Evolutionary conservation across 371 early-diverging fungal genomes (phyloP).

Genomic region (Mucor saturninus): DNA sequence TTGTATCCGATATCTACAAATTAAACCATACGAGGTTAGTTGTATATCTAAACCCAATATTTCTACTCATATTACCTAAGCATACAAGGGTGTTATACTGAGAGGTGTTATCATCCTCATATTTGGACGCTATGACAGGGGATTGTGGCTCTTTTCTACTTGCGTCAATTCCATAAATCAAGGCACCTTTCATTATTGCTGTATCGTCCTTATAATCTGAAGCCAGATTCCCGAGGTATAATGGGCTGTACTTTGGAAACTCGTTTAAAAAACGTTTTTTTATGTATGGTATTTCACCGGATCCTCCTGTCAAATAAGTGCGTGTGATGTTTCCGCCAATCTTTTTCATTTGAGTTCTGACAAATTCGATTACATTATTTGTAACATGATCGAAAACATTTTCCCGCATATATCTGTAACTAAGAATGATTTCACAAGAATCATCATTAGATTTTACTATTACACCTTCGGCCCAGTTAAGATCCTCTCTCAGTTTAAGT

Average conservation of each 20-base stretch:
- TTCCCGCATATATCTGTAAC: neutral
- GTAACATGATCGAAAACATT: conserved; percentile 22
- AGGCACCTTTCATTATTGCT: conserved; percentile 16
- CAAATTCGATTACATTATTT: conserved; percentile 5
- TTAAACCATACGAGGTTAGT: too few species aligned
- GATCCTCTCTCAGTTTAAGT: too few species aligned
- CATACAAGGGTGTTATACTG: neutral
- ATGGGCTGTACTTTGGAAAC: neutral
- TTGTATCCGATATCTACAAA: conserved; percentile 20
- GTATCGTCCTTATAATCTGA: neutral
- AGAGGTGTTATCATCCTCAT: neutral
- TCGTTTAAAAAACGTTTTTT: neutral
- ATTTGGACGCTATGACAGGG: neutral
- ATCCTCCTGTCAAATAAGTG: conserved; percentile 25
- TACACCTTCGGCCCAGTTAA: too few species aligned
- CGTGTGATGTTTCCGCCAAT: neutral
- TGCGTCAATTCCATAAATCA: conserved; percentile 11
- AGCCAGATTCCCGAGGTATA: too few species aligned
- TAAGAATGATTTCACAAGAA: neutral
- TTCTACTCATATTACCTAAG: conserved; percentile 16
- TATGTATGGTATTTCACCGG: conserved; percentile 17
- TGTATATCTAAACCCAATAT: too few species aligned
- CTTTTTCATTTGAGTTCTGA: conserved; percentile 15
- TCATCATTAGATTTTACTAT: neutral
- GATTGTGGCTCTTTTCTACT: conserved; percentile 12